Percentiles rank a stretch among this genome's conserved stretches.
Evolutionary conservation across 2,329 filamentous ascomycete species (phyloP).

Genomic region (Aureobasidium sp.): DNA sequence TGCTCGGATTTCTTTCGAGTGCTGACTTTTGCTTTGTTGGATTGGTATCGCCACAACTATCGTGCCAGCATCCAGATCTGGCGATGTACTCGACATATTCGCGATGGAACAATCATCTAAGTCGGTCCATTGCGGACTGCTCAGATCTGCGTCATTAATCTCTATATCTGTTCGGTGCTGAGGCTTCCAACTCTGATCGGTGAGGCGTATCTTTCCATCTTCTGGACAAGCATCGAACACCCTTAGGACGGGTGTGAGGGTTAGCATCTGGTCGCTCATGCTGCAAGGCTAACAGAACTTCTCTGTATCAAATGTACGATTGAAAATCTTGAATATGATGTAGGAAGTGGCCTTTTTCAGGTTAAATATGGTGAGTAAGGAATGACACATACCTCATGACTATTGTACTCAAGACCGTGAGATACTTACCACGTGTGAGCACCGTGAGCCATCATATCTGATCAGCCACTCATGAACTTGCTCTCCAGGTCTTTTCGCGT

Average conservation of each 20-base stretch:
- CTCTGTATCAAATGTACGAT: background rate
- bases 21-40: background rate
- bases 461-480: background rate
- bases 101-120: background rate
- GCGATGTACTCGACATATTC: background rate
- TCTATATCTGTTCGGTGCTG: background rate
- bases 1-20: background rate
- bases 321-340: no score
- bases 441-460: background rate
- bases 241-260: background rate
- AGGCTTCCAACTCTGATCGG: background rate
- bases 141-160: background rate
- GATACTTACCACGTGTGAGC: background rate
- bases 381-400: background rate
- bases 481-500: background rate
- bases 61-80: background rate
- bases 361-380: background rate
- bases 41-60: background rate
- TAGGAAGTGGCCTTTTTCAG: no score
- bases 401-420: background rate
- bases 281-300: background rate
- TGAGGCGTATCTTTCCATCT: background rate
- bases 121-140: background rate
- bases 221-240: background rate
- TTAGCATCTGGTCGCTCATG: background rate